Evolutionary conservation across 306 rosid species (phyloP), one percentile per base, ranked within the genome.

Genomic region (Quercus ilex): DNA sequence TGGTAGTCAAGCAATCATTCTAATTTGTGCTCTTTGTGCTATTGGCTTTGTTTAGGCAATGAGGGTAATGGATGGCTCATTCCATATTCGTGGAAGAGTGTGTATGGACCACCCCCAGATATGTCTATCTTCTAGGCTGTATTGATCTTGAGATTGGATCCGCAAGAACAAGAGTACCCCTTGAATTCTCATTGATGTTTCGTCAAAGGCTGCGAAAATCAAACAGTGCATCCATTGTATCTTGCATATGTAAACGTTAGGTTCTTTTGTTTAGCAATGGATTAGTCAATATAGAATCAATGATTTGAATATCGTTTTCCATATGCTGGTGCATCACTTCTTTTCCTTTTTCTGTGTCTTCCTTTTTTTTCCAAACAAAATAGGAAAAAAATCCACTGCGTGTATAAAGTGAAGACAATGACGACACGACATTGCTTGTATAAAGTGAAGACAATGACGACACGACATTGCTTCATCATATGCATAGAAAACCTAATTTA

Each of bases 81-180:
- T 65, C 98, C 98, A 20, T 88, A 74, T 68, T 94, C 98, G 69
- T 94, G 98, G 98, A 84, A 84, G 87, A 83, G 83, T 41, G 81
- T 94, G 31, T 92, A 92, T 70, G 98, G 97, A 78, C 97, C 98
- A 31, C 92, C 98, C 5, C 91, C 93, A 64, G 98, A 94, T 69
- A 17, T 79, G 78, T 87, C 93, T 17, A 90, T 94, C 57, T 94
- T 94, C 85, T 94, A 89, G 88, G 72, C 77, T 67, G 21, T 25
- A 65, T 81, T 68, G 30, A 69, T 58, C 72, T 1, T 1, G 26
- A 30, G 41, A 64, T 67, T 33, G 72, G 26, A 67, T 28, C 11
- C 28, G 20, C 35, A 63, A 63, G 35, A 63, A 63, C 30, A 0
- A 5, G 26, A 26, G 65, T 59, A 26, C 30, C 2, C 26, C 65